Evolutionary conservation across 192 early-diverging fungal genomes (phyloP).

Genomic region (Coemansia erecta): DNA sequence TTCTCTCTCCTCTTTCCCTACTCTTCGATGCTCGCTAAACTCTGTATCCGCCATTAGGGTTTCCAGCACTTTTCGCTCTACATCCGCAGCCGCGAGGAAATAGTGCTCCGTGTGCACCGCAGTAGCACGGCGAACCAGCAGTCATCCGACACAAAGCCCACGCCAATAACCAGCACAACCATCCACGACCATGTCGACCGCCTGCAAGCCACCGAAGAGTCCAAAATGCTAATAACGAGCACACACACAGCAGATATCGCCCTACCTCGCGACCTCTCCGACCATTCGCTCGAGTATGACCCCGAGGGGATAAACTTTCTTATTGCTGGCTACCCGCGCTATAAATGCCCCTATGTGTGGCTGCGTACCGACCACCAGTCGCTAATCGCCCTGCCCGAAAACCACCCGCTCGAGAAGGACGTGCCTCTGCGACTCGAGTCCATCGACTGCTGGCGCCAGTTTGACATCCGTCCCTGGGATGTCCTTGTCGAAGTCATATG

Average conservation of each 20-base stretch:
- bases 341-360: conserved; percentile 74
- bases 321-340: conserved; percentile 67
- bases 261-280: conserved; percentile 22
- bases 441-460: conserved; percentile 62
- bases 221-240: conserved; percentile 9
- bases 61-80: conserved; percentile 66
- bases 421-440: conserved; percentile 64
- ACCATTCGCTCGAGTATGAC: conserved; percentile 41
- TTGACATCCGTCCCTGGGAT: conserved; percentile 64
- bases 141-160: conserved; percentile 13
- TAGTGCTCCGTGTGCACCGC: conserved; percentile 63
- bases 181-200: conserved; percentile 43
- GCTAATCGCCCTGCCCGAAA: conserved; percentile 51
- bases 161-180: conserved; percentile 52
- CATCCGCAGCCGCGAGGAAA: conserved; percentile 67
- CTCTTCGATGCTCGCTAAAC: too few relatives aligned
- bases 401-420: conserved; percentile 58
- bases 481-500: conserved; percentile 68
- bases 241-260: conserved; percentile 10
- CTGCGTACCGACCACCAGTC: conserved; percentile 61
- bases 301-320: conserved; percentile 57
- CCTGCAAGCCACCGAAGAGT: conserved; percentile 33
- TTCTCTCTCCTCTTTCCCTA: neutral
- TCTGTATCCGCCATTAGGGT: conserved; percentile 39
- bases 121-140: conserved; percentile 27